A percentile compares a stretch with the other conserved stretches of the same genome.
phyloP scores from a whole-genome alignment of 768 basidiomycete genomes.

The Amanita brunnescens region DNA sequence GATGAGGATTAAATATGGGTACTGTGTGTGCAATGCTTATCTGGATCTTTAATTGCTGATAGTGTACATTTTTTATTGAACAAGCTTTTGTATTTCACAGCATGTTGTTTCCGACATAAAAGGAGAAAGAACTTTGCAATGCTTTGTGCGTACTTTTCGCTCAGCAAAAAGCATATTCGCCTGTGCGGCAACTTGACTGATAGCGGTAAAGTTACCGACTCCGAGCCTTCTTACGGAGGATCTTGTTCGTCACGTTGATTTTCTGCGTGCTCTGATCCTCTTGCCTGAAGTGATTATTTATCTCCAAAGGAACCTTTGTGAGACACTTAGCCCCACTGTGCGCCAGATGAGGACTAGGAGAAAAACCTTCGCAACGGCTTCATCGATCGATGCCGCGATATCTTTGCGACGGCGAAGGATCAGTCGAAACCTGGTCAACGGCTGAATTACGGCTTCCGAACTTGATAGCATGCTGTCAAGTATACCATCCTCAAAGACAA shows the following conservation, averaged over 20 bases:
- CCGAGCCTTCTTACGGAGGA: background rate
- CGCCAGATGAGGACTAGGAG: background rate
- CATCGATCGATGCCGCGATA: background rate
- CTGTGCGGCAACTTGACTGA: too few species aligned
- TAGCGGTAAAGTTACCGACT: too few species aligned
- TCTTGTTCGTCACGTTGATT: background rate
- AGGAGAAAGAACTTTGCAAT: background rate
- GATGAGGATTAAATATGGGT: conserved; percentile 18
- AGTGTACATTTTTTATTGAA: background rate
- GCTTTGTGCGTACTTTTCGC: too few species aligned
- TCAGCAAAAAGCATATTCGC: too few species aligned
- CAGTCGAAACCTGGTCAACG: background rate
- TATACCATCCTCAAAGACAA: background rate
- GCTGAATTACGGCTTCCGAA: background rate
- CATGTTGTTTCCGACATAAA: background rate
- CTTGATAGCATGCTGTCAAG: background rate
- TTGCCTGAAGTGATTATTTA: background rate
- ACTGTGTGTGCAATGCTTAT: background rate
- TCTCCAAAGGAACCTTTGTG: background rate
- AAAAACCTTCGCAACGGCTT: background rate
- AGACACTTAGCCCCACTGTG: background rate
- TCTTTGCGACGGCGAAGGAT: background rate
- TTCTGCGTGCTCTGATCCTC: background rate
- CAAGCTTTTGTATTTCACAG: background rate
- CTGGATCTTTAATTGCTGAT: background rate